Evolutionary conservation across 2,329 filamentous ascomycete genomes (phyloP).

Genomic region (Colletotrichum tropicale): DNA sequence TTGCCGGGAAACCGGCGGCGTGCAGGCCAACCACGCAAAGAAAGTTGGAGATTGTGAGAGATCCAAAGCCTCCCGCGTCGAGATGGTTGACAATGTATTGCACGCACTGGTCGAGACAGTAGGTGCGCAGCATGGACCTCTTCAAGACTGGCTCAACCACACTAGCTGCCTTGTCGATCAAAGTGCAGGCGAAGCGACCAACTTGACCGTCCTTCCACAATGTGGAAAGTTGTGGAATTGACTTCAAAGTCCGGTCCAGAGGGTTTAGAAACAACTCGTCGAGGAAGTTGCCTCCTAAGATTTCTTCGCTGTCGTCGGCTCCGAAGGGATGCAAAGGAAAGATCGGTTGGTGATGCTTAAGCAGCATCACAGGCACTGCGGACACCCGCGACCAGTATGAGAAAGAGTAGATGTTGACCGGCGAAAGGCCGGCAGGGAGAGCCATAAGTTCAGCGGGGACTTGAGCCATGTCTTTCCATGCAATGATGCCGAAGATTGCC

Average conservation of each 20-base stretch:
- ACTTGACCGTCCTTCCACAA: neutral
- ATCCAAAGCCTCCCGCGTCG: neutral
- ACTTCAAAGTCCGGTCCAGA: neutral
- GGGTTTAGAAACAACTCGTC: neutral
- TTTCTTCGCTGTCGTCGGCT: neutral
- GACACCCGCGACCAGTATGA: constrained; percentile 4
- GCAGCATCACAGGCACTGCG: neutral
- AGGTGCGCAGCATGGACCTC: neutral
- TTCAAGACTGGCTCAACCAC: neutral
- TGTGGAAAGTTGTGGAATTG: neutral
- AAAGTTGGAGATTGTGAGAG: neutral
- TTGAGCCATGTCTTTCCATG: constrained; percentile 3
- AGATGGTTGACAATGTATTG: neutral
- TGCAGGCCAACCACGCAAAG: neutral
- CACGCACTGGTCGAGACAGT: neutral
- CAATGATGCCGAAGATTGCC: neutral
- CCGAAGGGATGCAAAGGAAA: neutral
- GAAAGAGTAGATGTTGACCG: constrained; percentile 2
- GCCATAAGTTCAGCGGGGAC: constrained; percentile 1
- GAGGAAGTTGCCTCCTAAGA: neutral
- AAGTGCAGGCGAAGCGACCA: neutral
- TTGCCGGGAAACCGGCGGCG: neutral
- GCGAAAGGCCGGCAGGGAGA: neutral
- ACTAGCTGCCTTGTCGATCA: neutral
- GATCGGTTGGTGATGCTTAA: neutral